Percentiles rank a stretch among this genome's conserved stretches.
phyloP scores from a whole-genome alignment of 169 alveolate genomes.

The Eimeria brunetti region DNA sequence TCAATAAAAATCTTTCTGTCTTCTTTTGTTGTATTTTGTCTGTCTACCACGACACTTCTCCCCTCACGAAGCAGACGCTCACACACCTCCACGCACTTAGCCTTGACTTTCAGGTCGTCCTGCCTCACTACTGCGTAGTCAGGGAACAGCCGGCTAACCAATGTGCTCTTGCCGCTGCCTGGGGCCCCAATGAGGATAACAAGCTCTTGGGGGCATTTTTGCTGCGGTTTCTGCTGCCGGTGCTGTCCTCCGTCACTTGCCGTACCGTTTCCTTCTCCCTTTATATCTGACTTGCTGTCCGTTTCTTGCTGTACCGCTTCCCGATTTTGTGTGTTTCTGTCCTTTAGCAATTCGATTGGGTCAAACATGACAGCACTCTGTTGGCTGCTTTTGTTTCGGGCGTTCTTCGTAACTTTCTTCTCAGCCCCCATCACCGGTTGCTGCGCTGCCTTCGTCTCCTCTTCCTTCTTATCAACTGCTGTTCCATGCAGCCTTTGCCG shows the following conservation, averaged over 20 bases:
- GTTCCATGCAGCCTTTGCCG: slow-evolving; percentile 4
- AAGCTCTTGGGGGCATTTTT: slow-evolving; percentile 31
- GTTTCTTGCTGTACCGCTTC: neutral
- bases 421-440: neutral
- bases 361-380: neutral
- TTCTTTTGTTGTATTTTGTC: slow-evolving; percentile 63
- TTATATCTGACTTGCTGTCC: neutral
- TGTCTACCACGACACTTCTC: slow-evolving; percentile 68
- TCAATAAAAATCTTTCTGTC: slow-evolving; percentile 71
- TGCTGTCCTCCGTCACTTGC: neutral
- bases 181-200: slow-evolving; percentile 80
- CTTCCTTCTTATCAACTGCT: neutral
- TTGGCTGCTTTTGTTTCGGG: neutral
- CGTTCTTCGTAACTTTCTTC: neutral
- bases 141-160: slow-evolving; percentile 31
- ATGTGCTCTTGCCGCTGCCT: slow-evolving; percentile 80
- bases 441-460: slow-evolving; percentile 11
- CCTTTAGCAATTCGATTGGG: slow-evolving; percentile 33
- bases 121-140: slow-evolving; percentile 58
- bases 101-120: slow-evolving; percentile 76
- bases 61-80: slow-evolving; percentile 45
- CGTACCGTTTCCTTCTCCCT: neutral
- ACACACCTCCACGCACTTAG: slow-evolving; percentile 67
- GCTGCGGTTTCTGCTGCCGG: neutral
- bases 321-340: neutral